These are phyloP conservation scores for Thalassia testudinum DNA, from an alignment of 116 monocot genomes.

Conservation along the genomic window DNA sequence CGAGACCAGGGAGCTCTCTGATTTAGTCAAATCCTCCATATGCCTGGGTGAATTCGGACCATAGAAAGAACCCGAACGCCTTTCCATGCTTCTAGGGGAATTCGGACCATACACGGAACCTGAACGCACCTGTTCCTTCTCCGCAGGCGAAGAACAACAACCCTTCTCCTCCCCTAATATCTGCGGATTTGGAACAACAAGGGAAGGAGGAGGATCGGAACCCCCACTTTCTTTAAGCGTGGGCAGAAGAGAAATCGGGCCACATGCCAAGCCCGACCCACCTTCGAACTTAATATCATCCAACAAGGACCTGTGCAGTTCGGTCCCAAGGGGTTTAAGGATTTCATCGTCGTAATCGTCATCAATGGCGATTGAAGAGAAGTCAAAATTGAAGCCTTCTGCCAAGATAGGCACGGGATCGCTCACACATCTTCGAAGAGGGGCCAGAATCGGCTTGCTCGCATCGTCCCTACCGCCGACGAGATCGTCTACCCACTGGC, in stretches of 20 bases:
- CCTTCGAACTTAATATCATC: too few relatives aligned
- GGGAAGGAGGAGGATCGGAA: too few relatives aligned
- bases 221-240: too few relatives aligned
- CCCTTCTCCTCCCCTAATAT: too few relatives aligned
- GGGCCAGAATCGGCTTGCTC: constrained; percentile 4
- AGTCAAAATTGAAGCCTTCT: constrained; percentile 11
- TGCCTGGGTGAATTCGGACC: constrained; percentile 95
- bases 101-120: constrained; percentile 80
- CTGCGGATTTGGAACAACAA: too few relatives aligned
- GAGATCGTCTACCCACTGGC: constrained; percentile 61
- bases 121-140: constrained; percentile 9
- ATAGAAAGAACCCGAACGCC: constrained; percentile 33
- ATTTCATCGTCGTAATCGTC: constrained; percentile 5
- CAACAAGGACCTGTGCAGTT: background rate
- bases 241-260: too few relatives aligned
- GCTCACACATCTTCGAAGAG: constrained; percentile 54
- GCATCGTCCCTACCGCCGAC: constrained; percentile 2
- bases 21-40: constrained; percentile 33
- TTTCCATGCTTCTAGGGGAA: constrained; percentile 28
- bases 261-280: too few relatives aligned
- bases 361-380: constrained; percentile 1
- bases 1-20: constrained; percentile 53
- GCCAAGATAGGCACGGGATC: constrained; percentile 50
- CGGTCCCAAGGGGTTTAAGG: background rate
- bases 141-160: too few relatives aligned